Evolutionary conservation across 2,329 filamentous ascomycete species (phyloP).

Genomic region (Nothophaeocryptopus gaeumannii): DNA sequence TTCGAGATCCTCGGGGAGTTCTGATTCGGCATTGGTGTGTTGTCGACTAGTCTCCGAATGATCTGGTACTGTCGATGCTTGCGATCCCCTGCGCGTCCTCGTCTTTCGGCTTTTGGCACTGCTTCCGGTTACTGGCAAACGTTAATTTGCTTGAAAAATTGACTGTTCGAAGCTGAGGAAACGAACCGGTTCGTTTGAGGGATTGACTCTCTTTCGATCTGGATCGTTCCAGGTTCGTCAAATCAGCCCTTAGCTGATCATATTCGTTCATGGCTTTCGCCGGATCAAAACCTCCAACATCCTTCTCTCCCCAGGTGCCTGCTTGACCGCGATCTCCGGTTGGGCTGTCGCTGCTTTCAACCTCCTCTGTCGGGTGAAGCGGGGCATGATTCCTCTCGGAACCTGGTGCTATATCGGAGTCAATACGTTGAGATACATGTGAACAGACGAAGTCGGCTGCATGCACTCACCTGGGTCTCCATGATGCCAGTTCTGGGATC

Average conservation of each 20-base stretch:
- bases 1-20: conserved; percentile 38
- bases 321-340: conserved; percentile 36
- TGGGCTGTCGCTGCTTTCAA: conserved; percentile 17
- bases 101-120: conserved; percentile 26
- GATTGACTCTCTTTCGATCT: conserved; percentile 33
- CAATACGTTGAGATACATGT: not conserved
- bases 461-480: conserved; percentile 1
- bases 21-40: conserved; percentile 6
- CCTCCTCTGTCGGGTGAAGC: conserved; percentile 29
- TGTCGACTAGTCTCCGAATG: conserved; percentile 25
- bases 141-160: too few relatives aligned
- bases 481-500: conserved; percentile 24
- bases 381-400: conserved; percentile 22
- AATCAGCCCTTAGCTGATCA: conserved; percentile 55
- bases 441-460: not conserved
- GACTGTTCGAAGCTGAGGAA: too few relatives aligned
- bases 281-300: conserved; percentile 54
- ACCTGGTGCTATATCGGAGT: conserved; percentile 11
- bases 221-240: conserved; percentile 53
- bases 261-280: conserved; percentile 58
- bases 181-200: conserved; percentile 7
- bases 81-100: conserved; percentile 15
- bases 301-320: conserved; percentile 63
- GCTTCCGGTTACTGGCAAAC: conserved; percentile 9
- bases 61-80: conserved; percentile 12